Base-by-base conservation (phyloP, 768 basidiomycete genomes). In the Lentinula guzmanii region DNA sequence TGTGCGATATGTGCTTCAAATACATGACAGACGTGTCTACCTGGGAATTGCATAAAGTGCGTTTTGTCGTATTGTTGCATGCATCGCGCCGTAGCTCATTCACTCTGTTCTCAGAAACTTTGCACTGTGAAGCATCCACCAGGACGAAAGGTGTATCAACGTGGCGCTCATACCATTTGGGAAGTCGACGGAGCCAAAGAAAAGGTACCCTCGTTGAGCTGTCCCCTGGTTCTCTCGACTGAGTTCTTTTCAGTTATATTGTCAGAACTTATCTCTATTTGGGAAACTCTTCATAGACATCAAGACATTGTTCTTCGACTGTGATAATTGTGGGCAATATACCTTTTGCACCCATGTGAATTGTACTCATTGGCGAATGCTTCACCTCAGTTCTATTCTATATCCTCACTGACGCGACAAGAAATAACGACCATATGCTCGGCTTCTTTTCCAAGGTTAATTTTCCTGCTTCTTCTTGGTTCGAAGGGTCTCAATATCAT, bases 241-340 rank as follows among this genome's bases (percentile, higher is more conserved):
- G 60, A 37, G 55, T 34, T 57, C 33, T 50, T 53, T 57, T 3
- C 70, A 98, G 96, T 80, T 98, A 5, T 98, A 95, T 69, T 98
- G 95, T 72, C 96, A 98, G 72, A 96, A 96, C 69, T 77, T 99
- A 34, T 90, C 94, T 16, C 80, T 98, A 6, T 98, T 98, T 69
- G 96, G 95, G 34, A 98, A 98, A 73, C 79, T 98, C n/a, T 98
- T 99, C 72, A 98, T 98, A 68, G 97, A 98, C 68, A 90, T 95
- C 64, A 99, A 99, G 75, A 96, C 95, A 10, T 75, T 95, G 15
- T 95, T 92, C 74, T 96, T 93, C 68, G 93, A 95, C 68, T 86
- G 85, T 62, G 90, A 93, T 65, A 91, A 90, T 67, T 92, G 93
- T 91, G 65, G 63, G 89, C 67, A n/a, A 56, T 6, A 61, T 24